Base-by-base conservation (phyloP, 768 basidiomycete species). In the Inosperma sp. region DNA sequence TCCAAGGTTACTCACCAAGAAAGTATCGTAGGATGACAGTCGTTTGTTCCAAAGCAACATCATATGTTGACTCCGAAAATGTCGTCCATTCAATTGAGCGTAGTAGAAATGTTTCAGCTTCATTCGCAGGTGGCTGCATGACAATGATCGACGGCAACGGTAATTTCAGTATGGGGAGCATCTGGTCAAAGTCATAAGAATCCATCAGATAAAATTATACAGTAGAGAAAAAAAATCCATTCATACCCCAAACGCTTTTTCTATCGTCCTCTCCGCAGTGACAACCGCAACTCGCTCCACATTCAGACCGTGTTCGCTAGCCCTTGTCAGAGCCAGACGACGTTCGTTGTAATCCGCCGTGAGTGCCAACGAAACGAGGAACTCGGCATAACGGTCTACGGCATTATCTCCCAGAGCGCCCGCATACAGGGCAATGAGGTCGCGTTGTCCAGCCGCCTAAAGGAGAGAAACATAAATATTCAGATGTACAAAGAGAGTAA, bases 51-150 rank as follows among this genome's bases (percentile, higher is more conserved):
- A 97, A 70, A 0, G 93, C 94, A 5, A 83, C 83, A 9, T 75
- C 70, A 55, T 85, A 83, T 1, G 94, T 98, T 5, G 76, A 69
- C 26, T 82, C 79, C 57, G 77, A 73, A 63, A 88, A 88, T 0
- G 82, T 86, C 45, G 94, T 88, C 95, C 95, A 99, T 61, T 98
- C 94, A 42, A 97, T 84, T 0, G 90, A 88, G 16, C 93, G 81
- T 25, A 95, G 75, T 7, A 98, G 72, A 41, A 88, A 64, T 54
- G 69, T 61, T 61, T 92, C 87, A 0, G 68, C 66, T 13, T 82
- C 80, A 1, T 74, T 78, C 0, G 85, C 74, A 1, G 77, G 72
- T 8, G 74, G 72, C 55, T 83, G 84, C 34, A 79, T 58, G 2
- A 73, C 69, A 40, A 82, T 76, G n/a, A 83, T 71, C 1, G 79